Evolutionary conservation across 2,329 filamentous ascomycete genomes (phyloP).

Genomic region (Pseudogymnoascus sp.): DNA sequence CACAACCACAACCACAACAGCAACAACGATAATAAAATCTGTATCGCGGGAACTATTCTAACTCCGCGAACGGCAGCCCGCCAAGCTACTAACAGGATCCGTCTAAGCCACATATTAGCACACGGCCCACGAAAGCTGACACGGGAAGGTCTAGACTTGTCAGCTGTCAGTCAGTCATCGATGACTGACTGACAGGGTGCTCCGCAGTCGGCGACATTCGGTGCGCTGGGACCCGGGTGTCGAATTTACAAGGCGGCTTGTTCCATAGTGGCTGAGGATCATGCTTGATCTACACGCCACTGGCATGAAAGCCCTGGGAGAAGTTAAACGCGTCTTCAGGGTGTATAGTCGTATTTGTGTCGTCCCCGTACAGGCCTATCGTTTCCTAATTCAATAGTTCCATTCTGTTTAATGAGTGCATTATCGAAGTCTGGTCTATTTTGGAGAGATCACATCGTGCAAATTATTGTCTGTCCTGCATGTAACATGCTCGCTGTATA

Average conservation of each 20-base stretch:
- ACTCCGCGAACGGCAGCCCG: not conserved
- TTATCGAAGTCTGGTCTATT: not conserved
- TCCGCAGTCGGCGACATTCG: not conserved
- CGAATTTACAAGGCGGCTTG: not conserved
- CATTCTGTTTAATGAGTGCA: not conserved
- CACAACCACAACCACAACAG: too few relatives aligned
- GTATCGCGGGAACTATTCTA: not conserved
- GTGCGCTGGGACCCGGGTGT: not conserved
- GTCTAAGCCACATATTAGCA: not conserved
- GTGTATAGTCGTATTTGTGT: too few relatives aligned
- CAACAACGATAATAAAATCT: too few relatives aligned
- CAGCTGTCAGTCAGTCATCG: not conserved
- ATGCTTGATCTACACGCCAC: not conserved
- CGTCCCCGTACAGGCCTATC: too few relatives aligned
- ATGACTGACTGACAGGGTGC: not conserved
- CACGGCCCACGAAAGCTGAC: not conserved
- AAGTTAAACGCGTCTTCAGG: not conserved
- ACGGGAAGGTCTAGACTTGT: not conserved
- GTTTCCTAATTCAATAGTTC: not conserved
- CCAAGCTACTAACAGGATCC: not conserved
- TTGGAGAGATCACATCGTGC: not conserved
- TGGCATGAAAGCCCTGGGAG: not conserved
- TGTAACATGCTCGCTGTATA: not conserved
- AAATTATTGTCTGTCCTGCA: not conserved
- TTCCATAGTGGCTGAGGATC: not conserved